Evolutionary conservation across 176 grass and related monocot genomes (phyloP), one percentile per base, ranked within the genome.

Genomic region (Aegilops umbellulata): DNA sequence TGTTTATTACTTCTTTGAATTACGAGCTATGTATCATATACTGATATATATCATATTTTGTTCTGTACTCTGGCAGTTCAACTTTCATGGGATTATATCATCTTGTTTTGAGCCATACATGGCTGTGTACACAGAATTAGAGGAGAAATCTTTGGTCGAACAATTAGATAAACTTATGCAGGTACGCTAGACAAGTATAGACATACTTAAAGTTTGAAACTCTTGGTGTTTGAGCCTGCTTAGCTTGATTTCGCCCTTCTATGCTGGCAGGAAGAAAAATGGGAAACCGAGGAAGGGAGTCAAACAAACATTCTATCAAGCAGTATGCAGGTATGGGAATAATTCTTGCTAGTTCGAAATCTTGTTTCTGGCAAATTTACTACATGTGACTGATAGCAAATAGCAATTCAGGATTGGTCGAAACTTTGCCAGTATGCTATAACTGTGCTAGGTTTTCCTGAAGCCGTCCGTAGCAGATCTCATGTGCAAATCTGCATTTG

Each of bases 151-250:
- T 70, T 85, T 99, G 32, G 86, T 93, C 63, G 97, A 99, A 67
- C 90, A 94, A 88, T 96, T 99, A 88, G 97, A 99, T 65, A 99
- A 99, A 87, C 94, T 99, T 91, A 92, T 93, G 76, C 97, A 94
- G 97, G 97, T 99, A 92, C 62, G 36, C 12, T 22, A 58, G 20
- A 58, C 55, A 58, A 58, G 17, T 58, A 53, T 8, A 39, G 47
- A 20, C 73, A 83, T 32, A 74, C 19, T 51, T 83, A 74, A 35
- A 85, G 32, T 81, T 87, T 24, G 29, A 63, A 63, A 78, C n/a
- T 4, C 6, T 51, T 92, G 29, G 47, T 74, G 34, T 49, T 47
- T 41, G 64, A 24, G 34, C 82, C 17, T 85, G 10, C 86, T 41
- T 83, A 68, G 51, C 53, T 70, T 82, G 47, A 79, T 25, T 69